These are phyloP conservation scores for Gautieria morchelliformis DNA, from an alignment of 768 basidiomycete species.

Conservation along the genomic window DNA sequence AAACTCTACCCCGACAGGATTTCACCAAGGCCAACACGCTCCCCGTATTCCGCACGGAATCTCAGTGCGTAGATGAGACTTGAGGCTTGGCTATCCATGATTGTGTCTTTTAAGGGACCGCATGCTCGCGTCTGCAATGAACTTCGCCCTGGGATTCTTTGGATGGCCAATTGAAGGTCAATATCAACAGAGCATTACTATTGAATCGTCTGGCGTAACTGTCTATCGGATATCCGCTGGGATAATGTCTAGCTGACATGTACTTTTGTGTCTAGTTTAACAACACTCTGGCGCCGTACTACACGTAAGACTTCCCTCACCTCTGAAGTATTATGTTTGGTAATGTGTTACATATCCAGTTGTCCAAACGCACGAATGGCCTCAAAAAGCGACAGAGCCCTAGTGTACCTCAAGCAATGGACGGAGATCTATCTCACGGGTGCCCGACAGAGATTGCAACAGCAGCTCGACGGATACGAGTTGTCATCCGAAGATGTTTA, in stretches of 20 bases:
- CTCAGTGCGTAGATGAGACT: conserved; percentile 25
- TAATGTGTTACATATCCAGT: conserved; percentile 16
- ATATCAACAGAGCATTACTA: conserved; percentile 35
- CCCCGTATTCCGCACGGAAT: conserved; percentile 46
- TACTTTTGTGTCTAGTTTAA: conserved; percentile 43
- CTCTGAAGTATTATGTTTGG: background rate
- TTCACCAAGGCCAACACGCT: conserved; percentile 28
- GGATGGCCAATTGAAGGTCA: conserved; percentile 35
- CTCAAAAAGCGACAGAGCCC: conserved; percentile 46
- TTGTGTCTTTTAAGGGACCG: conserved; percentile 26
- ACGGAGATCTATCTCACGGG: conserved; percentile 57
- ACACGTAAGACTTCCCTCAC: conserved; percentile 36
- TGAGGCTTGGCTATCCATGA: background rate
- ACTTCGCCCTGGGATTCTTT: conserved; percentile 45
- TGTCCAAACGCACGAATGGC: conserved; percentile 52
- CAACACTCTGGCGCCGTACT: conserved; percentile 80
- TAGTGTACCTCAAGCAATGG: conserved; percentile 56
- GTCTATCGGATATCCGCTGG: background rate
- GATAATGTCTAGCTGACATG: background rate
- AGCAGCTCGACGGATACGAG: conserved; percentile 49
- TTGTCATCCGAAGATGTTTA: conserved; percentile 63
- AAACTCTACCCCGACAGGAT: conserved; percentile 17
- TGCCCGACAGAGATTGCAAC: conserved; percentile 51
- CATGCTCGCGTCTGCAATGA: conserved; percentile 43
- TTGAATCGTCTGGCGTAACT: conserved; percentile 27